phyloP scores from a whole-genome alignment of 2,329 filamentous ascomycete genomes.

The Neofusicoccum umdonicola region DNA sequence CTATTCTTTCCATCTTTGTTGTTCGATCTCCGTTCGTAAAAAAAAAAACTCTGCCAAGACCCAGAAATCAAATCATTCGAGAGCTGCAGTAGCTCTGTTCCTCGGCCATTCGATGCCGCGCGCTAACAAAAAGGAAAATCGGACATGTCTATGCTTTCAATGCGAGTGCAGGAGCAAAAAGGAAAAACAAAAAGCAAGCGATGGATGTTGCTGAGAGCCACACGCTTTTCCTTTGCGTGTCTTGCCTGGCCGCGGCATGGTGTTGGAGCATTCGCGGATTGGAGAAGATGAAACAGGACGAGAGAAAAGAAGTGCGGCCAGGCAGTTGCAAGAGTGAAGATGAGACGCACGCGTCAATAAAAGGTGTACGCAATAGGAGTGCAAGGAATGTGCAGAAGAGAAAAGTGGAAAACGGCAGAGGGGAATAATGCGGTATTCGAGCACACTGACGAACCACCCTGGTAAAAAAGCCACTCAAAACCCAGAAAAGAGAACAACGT shows the following conservation, averaged over 20 bases:
- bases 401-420: not conserved
- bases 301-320: constrained; percentile 1
- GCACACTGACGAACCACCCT: constrained; percentile 11
- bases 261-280: not conserved
- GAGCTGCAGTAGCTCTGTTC: not conserved
- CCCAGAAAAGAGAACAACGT: not conserved
- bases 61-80: not conserved
- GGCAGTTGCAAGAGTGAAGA: not conserved
- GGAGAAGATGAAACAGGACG: not conserved
- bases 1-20: not conserved
- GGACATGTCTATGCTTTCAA: constrained; percentile 5
- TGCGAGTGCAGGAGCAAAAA: not conserved
- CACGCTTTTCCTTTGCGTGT: not conserved
- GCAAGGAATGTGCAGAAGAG: constrained; percentile 11
- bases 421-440: not conserved
- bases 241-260: not conserved
- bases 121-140: not conserved
- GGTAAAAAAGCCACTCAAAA: not conserved
- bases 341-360: constrained; percentile 13
- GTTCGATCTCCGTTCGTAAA: not conserved
- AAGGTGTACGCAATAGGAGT: constrained; percentile 9
- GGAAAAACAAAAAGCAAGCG: not conserved
- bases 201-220: not conserved
- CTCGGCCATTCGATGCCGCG: not conserved
- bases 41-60: not conserved